Evolutionary conservation across 371 early-diverging fungal species (phyloP), one percentile per base, ranked within the genome.

Genomic region (Mortierella sp.): DNA sequence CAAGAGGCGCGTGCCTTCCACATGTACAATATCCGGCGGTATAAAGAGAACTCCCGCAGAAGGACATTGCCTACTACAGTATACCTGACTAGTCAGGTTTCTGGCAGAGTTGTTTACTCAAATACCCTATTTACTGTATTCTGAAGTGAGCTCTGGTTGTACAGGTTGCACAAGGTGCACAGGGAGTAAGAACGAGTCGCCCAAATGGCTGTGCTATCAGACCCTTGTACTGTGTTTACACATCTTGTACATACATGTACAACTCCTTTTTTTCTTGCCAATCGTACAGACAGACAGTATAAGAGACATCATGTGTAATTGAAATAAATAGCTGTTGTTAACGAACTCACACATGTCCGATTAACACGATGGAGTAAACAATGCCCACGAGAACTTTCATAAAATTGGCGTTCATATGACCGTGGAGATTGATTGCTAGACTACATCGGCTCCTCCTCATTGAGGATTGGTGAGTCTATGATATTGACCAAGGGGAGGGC

Each of bases 371-470:
- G 18, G 51, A 51, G 22, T 55, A 55, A 55, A 55, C 55, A 55
- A 55, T 55, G 10, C 16, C n/a, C 55, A 55, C 55, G 55, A 26
- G 55, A 55, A 26, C 26, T 55, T 55, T 55, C 22, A 55, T 26
- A 26, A 55, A 45, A 55, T 26, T 28, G 28, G 11, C 24, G 28
- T 55, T 55, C 55, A 55, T 55, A 55, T 55, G 55, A 55, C 28
- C 28, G 11, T 43, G 43, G 18, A 45, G 11, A 43, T 43, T 43
- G 10, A 5, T 43, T 16, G 11, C 43, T 2, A 43, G 14, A 11
- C 16, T 11, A 43, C 16, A 16, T 5, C 11, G 6, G 16, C 16
- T 49, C n/a, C 16, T 49, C n/a, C 5, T 49, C 49, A 49, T 20
- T 49, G 12, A 11, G 43, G 12, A 40, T 40, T 40, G 43, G 43